Evolutionary conservation across 805 yeast genomes (phyloP).

Genomic region (Spathaspora arborariae): DNA sequence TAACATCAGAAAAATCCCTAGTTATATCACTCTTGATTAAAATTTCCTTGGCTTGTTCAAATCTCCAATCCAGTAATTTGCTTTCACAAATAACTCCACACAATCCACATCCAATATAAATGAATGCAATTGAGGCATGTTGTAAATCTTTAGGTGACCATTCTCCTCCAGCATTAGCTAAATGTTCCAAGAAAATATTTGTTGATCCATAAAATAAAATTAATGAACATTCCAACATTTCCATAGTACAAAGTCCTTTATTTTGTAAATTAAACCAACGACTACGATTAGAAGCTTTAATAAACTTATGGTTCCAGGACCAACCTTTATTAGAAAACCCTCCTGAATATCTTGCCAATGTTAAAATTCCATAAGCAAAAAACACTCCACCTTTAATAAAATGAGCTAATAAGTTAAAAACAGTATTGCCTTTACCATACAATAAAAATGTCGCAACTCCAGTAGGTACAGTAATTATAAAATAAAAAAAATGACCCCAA

Average conservation of each 20-base stretch:
- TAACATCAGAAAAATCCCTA: background rate
- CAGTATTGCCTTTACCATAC: conserved; percentile 61
- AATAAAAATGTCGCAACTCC: conserved; percentile 64
- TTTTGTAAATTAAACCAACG: conserved; percentile 39
- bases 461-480: conserved; percentile 54
- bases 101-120: conserved; percentile 84
- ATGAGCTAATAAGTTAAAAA: conserved; percentile 87
- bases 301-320: conserved; percentile 72
- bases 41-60: conserved; percentile 21
- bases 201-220: conserved; percentile 88
- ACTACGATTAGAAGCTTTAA: conserved; percentile 25
- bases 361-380: conserved; percentile 65
- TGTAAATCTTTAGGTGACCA: conserved; percentile 68
- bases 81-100: conserved; percentile 83
- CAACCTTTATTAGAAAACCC: conserved; percentile 72
- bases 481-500: conserved; percentile 61
- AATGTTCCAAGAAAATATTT: conserved; percentile 86
- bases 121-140: conserved; percentile 31
- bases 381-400: conserved; percentile 95
- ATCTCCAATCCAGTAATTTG: conserved; percentile 61
- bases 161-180: conserved; percentile 60
- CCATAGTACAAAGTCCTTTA: conserved; percentile 66
- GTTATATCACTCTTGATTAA: conserved; percentile 6
- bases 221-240: conserved; percentile 72
- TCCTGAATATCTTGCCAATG: conserved; percentile 88